Evolutionary conservation across 768 basidiomycete genomes (phyloP).

Genomic region (Phlegmacium glaucopus): DNA sequence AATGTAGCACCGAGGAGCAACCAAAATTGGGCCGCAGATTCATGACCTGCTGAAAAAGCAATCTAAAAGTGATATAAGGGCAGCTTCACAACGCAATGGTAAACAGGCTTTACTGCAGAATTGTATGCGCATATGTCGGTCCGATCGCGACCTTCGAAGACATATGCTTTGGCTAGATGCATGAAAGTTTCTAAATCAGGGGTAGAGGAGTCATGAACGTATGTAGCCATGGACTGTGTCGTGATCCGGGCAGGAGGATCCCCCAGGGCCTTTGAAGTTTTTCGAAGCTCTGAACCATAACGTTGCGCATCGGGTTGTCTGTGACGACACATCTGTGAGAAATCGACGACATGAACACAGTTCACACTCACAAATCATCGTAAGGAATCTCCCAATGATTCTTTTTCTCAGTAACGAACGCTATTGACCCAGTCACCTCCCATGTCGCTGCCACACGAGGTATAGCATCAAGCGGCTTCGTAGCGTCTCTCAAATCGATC

Average conservation of each 20-base stretch:
- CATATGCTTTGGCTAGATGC: slow-evolving; percentile 61
- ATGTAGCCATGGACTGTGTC: slow-evolving; percentile 58
- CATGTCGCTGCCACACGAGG: slow-evolving; percentile 63
- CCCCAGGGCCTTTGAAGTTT: slow-evolving; percentile 52
- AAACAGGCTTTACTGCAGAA: slow-evolving; percentile 43
- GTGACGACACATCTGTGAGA: not conserved
- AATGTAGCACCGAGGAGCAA: slow-evolving; percentile 57
- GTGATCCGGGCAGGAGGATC: slow-evolving; percentile 49
- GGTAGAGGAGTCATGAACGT: slow-evolving; percentile 29
- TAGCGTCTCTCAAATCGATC: slow-evolving; percentile 64
- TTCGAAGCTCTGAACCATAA: slow-evolving; percentile 22
- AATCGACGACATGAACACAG: not conserved
- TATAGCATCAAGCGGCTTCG: slow-evolving; percentile 64
- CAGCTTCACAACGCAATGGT: not conserved
- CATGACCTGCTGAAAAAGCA: slow-evolving; percentile 56
- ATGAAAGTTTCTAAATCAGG: slow-evolving; percentile 50
- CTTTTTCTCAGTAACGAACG: slow-evolving; percentile 61
- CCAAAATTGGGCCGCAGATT: slow-evolving; percentile 65
- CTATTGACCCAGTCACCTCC: slow-evolving; percentile 60
- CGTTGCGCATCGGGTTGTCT: too few relatives aligned
- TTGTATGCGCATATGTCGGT: slow-evolving; percentile 54
- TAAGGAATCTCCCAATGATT: slow-evolving; percentile 66
- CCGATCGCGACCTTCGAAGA: slow-evolving; percentile 47
- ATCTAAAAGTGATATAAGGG: slow-evolving; percentile 30
- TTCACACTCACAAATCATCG: slow-evolving; percentile 65